phyloP scores from a whole-genome alignment of 768 basidiomycete genomes.

The Termitomyces sp. region DNA sequence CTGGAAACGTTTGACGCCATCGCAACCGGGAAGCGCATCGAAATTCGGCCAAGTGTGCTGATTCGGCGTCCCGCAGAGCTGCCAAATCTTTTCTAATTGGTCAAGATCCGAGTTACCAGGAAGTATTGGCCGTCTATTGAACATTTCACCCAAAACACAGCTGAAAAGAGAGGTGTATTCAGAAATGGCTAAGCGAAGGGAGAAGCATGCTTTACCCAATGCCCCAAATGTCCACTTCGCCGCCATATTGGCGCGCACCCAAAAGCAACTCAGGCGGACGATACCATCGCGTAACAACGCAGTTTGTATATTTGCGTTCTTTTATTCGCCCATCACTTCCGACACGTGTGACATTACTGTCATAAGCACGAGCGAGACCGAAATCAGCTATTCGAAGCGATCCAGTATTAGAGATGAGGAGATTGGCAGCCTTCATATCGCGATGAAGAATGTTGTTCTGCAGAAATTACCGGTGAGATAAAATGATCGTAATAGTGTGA shows the following conservation, averaged over 20 bases:
- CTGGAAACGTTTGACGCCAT: slow-evolving; percentile 65
- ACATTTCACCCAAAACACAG: slow-evolving; percentile 98
- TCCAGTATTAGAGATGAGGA: slow-evolving; percentile 87
- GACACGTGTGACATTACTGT: slow-evolving; percentile 38
- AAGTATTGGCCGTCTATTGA: slow-evolving; percentile 78
- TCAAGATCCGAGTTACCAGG: slow-evolving; percentile 87
- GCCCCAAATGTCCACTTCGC: slow-evolving; percentile 97
- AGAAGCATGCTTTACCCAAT: slow-evolving; percentile 60
- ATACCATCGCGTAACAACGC: slow-evolving; percentile 94
- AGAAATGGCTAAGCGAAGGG: neutral
- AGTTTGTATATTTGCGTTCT: slow-evolving; percentile 86
- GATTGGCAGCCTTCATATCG: slow-evolving; percentile 98
- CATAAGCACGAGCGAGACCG: slow-evolving; percentile 85
- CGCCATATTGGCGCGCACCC: slow-evolving; percentile 85
- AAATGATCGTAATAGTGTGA: neutral
- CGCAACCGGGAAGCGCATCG: slow-evolving; percentile 71
- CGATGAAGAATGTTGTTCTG: slow-evolving; percentile 97
- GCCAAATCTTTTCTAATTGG: slow-evolving; percentile 87
- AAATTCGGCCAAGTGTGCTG: slow-evolving; percentile 78
- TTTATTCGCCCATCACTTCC: slow-evolving; percentile 36
- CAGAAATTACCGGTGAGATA: slow-evolving; percentile 8
- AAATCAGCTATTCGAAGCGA: slow-evolving; percentile 89
- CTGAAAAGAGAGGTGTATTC: slow-evolving; percentile 30
- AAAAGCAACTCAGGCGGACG: slow-evolving; percentile 89
- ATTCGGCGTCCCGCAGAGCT: slow-evolving; percentile 84